phyloP scores from a whole-genome alignment of 2,329 filamentous ascomycete genomes.

The Phaeosphaeriaceae sp. region DNA sequence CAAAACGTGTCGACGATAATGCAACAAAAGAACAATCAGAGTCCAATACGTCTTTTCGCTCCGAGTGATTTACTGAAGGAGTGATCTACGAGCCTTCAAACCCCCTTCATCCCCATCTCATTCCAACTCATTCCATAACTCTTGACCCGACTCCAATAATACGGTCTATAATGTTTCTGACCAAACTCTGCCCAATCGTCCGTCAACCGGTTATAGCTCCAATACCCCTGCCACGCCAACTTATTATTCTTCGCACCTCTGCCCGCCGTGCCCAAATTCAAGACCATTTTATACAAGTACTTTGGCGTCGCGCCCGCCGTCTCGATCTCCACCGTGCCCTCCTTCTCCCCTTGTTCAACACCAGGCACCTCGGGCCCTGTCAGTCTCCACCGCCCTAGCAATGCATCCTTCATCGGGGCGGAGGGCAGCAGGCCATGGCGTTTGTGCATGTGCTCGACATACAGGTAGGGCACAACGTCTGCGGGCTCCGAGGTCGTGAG shows the following conservation, averaged over 20 bases:
- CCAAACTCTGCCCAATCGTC: constrained; percentile 90
- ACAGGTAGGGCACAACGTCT: constrained; percentile 88
- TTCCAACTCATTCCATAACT: constrained; percentile 60
- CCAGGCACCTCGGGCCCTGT: constrained; percentile 55
- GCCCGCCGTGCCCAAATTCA: constrained; percentile 71
- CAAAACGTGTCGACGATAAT: constrained; percentile 43
- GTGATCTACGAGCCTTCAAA: neutral
- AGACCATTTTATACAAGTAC: constrained; percentile 85
- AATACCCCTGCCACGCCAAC: constrained; percentile 86
- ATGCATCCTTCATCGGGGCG: constrained; percentile 72
- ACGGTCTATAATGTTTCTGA: constrained; percentile 66
- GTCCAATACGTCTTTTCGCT: neutral
- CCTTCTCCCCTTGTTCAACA: constrained; percentile 26
- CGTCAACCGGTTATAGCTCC: constrained; percentile 86
- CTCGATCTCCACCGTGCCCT: constrained; percentile 71
- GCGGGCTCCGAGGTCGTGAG: constrained; percentile 80
- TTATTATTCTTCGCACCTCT: constrained; percentile 78
- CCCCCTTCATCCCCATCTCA: constrained; percentile 20
- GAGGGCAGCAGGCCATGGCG: constrained; percentile 52
- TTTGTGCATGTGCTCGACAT: constrained; percentile 68
- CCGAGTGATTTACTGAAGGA: neutral
- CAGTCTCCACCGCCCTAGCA: constrained; percentile 71
- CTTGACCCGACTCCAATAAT: constrained; percentile 67
- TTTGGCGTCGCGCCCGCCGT: constrained; percentile 81
- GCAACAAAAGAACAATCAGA: constrained; percentile 18